Percentiles rank a stretch among this genome's conserved stretches.
Conservation (phyloP, 768 basidiomycete species). For the Hydnomerulius pinastri region DNA sequence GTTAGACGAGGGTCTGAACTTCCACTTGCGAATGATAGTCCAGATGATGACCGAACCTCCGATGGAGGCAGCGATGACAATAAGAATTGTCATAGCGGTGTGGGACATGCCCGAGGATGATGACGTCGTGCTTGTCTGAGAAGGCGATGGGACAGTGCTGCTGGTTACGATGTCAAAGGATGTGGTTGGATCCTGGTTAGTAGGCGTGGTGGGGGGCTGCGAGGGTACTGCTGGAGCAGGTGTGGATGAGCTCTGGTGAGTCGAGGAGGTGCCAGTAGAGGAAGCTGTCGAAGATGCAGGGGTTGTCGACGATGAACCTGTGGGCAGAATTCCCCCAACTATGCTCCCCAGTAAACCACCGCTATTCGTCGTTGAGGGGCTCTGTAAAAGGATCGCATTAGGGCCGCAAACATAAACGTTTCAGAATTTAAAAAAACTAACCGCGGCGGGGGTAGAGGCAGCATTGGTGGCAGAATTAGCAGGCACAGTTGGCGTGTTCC, state of each 20-base stretch:
- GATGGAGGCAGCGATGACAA: constrained; percentile 67
- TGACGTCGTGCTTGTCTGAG: constrained; percentile 20
- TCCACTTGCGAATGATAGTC: constrained; percentile 93
- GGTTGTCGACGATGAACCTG: constrained; percentile 16
- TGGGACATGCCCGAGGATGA: constrained; percentile 41
- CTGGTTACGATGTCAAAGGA: constrained; percentile 35
- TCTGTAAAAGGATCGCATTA: constrained; percentile 12
- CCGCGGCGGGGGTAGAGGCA: constrained; percentile 17
- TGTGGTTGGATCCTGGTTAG: constrained; percentile 52
- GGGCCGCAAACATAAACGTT: neutral
- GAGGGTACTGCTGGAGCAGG: constrained; percentile 9
- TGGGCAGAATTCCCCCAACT: constrained; percentile 11
- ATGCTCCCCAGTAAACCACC: constrained; percentile 10
- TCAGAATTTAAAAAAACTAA: constrained; percentile 15
- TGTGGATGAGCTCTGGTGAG: constrained; percentile 17
- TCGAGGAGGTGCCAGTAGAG: constrained; percentile 16
- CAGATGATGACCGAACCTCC: constrained; percentile 74
- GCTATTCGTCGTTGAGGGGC: constrained; percentile 8
- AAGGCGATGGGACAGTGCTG: constrained; percentile 18
- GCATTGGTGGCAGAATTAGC: constrained; percentile 13
- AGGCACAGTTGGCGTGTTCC: constrained; percentile 16
- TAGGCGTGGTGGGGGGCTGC: constrained; percentile 30
- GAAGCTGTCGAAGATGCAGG: constrained; percentile 19
- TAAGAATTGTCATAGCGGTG: constrained; percentile 58
- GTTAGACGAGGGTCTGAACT: constrained; percentile 75